Percentiles rank a stretch among this genome's conserved stretches.
These are phyloP conservation scores for Talaromyces borbonicus DNA, from an alignment of 495 filamentous ascomycete genomes.

Conservation along the genomic window DNA sequence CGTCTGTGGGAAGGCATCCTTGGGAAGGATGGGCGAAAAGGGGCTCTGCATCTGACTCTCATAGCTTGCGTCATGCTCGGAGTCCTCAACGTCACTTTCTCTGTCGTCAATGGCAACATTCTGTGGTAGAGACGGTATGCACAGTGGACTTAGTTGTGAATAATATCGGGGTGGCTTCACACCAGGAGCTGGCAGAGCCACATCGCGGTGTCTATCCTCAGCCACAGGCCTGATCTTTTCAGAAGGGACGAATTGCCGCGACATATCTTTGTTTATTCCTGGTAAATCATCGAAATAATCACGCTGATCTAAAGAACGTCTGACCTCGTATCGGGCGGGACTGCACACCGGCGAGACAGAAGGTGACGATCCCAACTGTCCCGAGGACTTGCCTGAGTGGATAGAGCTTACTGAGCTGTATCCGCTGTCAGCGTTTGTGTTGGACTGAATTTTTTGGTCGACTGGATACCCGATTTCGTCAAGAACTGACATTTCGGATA, in stretches of 20 bases:
- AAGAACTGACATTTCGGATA: neutral
- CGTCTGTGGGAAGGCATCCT: neutral
- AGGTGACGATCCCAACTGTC: neutral
- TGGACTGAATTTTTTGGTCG: constrained; percentile 9
- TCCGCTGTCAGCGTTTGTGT: constrained; percentile 32
- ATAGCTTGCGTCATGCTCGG: neutral
- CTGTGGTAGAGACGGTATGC: neutral
- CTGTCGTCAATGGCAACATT: neutral
- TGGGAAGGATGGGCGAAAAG: neutral
- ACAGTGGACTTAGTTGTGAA: neutral
- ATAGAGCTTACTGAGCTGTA: constrained; percentile 24
- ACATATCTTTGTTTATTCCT: neutral
- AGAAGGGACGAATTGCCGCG: neutral
- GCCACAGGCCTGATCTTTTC: neutral
- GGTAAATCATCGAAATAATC: neutral
- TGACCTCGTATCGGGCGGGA: neutral
- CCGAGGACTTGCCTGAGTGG: neutral
- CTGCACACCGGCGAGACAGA: neutral
- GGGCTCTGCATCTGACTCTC: neutral
- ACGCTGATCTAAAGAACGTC: neutral
- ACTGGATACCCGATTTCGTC: neutral
- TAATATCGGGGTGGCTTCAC: constrained; percentile 1
- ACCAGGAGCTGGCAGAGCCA: neutral
- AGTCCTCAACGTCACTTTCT: constrained; percentile 1
- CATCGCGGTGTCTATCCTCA: too few relatives aligned